Percentiles rank a stretch among this genome's conserved stretches.
phyloP scores from a whole-genome alignment of 1,284 basidiomycete genomes.

The Papiliotrema terrestris region DNA sequence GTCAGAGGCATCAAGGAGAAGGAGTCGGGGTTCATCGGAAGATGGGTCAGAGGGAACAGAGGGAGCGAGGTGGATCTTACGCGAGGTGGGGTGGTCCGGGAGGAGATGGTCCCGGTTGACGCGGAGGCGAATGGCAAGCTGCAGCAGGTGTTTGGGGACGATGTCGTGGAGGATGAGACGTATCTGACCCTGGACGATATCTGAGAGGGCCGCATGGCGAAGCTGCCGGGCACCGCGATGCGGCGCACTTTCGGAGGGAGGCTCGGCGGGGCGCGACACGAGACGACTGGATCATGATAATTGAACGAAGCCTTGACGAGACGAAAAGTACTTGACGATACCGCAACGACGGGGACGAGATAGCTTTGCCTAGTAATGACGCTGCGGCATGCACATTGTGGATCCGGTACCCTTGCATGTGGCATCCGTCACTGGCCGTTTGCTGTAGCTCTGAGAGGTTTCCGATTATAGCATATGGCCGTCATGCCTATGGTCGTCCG shows the following conservation, averaged over 20 bases:
- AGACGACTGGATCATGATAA: too few species aligned
- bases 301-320: neutral
- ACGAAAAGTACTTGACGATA: too few species aligned
- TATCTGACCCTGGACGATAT: conserved; percentile 1
- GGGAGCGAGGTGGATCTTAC: neutral
- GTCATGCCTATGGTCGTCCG: too few species aligned
- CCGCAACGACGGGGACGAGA: too few species aligned
- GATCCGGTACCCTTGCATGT: too few species aligned
- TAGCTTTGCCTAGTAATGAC: too few species aligned
- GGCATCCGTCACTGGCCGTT: too few species aligned
- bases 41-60: neutral
- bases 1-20: neutral
- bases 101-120: neutral
- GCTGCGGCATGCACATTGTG: too few species aligned
- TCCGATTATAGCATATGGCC: too few species aligned
- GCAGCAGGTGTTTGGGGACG: neutral
- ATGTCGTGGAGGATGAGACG: neutral
- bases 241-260: neutral
- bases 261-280: neutral
- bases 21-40: neutral
- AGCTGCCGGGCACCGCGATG: neutral
- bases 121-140: neutral
- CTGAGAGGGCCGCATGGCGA: neutral
- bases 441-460: too few species aligned
- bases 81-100: neutral